Evolutionary conservation across 305 asterid genomes (phyloP).

Genomic region (Fraxinus floribunda): DNA sequence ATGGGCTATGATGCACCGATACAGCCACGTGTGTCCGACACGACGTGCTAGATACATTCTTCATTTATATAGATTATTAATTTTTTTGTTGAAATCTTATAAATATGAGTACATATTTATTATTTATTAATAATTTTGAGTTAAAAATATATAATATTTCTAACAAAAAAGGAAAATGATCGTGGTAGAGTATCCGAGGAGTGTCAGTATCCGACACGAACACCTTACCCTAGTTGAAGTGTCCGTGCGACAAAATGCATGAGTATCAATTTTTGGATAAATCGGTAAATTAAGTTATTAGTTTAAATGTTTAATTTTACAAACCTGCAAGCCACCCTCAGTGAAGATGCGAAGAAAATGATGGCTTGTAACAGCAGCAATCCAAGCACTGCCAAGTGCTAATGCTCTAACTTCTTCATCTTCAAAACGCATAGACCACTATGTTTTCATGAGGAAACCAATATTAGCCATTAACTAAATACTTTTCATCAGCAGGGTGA

Average conservation of each 20-base stretch:
- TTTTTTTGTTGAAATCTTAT: too few species aligned
- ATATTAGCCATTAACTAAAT: conserved; percentile 22
- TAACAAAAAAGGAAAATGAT: too few species aligned
- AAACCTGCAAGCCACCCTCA: conserved; percentile 91
- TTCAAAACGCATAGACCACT: conserved; percentile 99
- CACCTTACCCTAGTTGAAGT: too few species aligned
- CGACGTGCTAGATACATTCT: too few species aligned
- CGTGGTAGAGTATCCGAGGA: too few species aligned
- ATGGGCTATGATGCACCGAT: too few species aligned
- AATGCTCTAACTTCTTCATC: conserved; percentile 94
- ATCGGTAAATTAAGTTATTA: background rate
- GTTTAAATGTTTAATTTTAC: conserved; percentile 18
- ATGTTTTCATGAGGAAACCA: conserved; percentile 34
- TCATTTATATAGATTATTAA: too few species aligned
- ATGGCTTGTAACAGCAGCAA: conserved; percentile 90
- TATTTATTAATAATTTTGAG: too few species aligned
- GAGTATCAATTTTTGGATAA: background rate
- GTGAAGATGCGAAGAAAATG: conserved; percentile 89
- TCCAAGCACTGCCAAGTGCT: conserved; percentile 88
- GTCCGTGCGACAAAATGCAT: background rate
- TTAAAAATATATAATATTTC: too few species aligned
- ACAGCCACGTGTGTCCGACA: too few species aligned
- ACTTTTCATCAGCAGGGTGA: background rate
- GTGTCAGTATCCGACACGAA: too few species aligned
- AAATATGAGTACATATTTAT: too few species aligned